Evolutionary conservation across 225 moss, liverwort and hornwort species (phyloP), one percentile per base, ranked within the genome.

Genomic region (Sphagnum tenellum): DNA sequence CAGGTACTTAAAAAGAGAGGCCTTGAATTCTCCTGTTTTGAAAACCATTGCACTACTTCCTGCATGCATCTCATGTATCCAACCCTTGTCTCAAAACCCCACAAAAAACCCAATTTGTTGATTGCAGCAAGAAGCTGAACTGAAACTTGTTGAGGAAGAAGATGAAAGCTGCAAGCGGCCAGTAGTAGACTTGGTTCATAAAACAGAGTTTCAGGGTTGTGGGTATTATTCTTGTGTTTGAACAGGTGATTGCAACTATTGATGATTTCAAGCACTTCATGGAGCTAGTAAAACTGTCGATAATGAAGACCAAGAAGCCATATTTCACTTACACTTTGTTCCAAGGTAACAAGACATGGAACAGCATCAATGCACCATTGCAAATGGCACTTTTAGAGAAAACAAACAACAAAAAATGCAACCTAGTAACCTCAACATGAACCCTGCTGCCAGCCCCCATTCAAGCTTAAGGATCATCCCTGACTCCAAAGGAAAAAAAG

Each of bases 301-400:
- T 64, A 2, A 64, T 14, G 64, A 64, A 64, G 10, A 49, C 47
- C 2, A 6, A 64, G 7, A 64, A 64, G 48, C 64, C 64, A 3
- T 64, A 9, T 10, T 64, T 64, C 64, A 64, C 64, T 8, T 64
- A 64, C 64, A 64, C 64, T 2, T 48, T 64, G 47, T 64, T 64
- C 64, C 64, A 64, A 48, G 64, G 64, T 47, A 49, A 64, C 11
- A 14, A 64, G 5, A 11, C 3, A 2, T 64, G 64, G 64, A 10
- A 64, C 10, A 48, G 29, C 48, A 64, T 64, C 48, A 48, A 14
- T 11, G 49, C 48, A 8, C 64, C 64, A 14, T 64, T 64, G 8
- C 8, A 49, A 50, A 29, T 49, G 51, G 64, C 64, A 29, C 29
- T 29, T 29, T 29, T 29, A 29, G 29, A 0, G 29, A 29, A 29